These are phyloP conservation scores for Delonix regia DNA, from an alignment of 306 rosid genomes.

Conservation along the genomic window DNA sequence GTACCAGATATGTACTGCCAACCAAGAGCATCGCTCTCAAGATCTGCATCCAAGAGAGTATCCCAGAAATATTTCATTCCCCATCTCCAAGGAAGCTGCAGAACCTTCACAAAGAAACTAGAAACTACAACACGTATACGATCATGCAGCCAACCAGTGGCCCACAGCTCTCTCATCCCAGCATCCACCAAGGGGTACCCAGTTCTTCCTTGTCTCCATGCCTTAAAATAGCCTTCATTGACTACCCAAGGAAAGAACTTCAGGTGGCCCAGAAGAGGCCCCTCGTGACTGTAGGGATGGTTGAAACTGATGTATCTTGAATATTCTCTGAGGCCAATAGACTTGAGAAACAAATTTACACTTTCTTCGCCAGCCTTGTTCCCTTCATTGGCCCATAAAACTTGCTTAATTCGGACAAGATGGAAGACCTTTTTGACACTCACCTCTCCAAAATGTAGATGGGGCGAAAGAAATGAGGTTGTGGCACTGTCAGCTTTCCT, in stretches of 20 bases:
- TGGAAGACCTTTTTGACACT: slow-evolving; percentile 96
- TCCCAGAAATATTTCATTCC: slow-evolving; percentile 99
- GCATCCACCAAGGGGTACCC: slow-evolving; percentile 98
- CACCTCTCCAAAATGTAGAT: slow-evolving; percentile 93
- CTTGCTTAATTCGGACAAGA: slow-evolving; percentile 94
- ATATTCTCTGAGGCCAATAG: slow-evolving; percentile 91
- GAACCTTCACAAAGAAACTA: slow-evolving; percentile 92
- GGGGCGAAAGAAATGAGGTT: slow-evolving; percentile 95
- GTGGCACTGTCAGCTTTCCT: slow-evolving; percentile 96
- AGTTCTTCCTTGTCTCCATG: slow-evolving; percentile 98
- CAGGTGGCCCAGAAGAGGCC: slow-evolving; percentile 90
- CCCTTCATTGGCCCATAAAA: slow-evolving; percentile 90
- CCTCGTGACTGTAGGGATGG: slow-evolving; percentile 80
- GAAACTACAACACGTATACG: slow-evolving; percentile 93
- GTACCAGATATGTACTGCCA: slow-evolving; percentile 97
- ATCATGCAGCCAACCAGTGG: slow-evolving; percentile 97
- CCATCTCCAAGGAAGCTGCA: slow-evolving; percentile 99
- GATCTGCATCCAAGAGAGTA: slow-evolving; percentile 96
- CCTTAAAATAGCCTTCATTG: slow-evolving; percentile 74
- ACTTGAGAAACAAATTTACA: slow-evolving; percentile 82
- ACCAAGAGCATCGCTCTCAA: slow-evolving; percentile 95
- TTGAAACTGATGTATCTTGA: slow-evolving; percentile 91
- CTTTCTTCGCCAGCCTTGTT: slow-evolving; percentile 88
- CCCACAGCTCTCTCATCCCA: slow-evolving; percentile 99
- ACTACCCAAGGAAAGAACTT: slow-evolving; percentile 87